phyloP scores from a whole-genome alignment of 2,329 filamentous ascomycete species.

The Colletotrichum sp. region DNA sequence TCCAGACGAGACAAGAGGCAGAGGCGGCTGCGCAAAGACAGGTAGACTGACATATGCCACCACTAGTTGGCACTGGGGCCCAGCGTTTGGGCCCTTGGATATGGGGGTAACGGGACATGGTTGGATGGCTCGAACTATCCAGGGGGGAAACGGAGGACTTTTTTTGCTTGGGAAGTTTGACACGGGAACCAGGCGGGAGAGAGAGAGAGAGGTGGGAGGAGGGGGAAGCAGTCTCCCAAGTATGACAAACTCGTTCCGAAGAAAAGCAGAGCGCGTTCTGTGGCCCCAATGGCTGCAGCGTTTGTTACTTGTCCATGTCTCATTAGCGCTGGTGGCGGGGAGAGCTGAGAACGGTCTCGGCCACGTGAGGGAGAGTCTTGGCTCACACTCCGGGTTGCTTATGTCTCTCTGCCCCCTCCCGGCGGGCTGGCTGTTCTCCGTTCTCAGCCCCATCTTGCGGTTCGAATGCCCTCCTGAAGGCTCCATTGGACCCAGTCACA shows the following conservation, averaged over 20 bases:
- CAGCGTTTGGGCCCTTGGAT: background rate
- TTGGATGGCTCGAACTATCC: background rate
- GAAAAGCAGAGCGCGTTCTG: background rate
- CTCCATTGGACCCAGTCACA: background rate
- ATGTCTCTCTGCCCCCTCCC: background rate
- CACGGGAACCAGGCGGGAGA: background rate
- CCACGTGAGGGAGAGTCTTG: background rate
- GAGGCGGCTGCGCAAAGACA: background rate
- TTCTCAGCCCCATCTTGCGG: background rate
- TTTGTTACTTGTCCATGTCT: background rate
- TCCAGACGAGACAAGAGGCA: background rate
- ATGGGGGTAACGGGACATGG: background rate
- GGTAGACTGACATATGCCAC: constrained; percentile 13
- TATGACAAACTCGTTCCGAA: background rate
- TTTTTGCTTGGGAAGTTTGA: background rate
- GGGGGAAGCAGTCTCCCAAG: background rate
- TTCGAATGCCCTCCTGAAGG: background rate
- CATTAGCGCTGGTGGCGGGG: background rate
- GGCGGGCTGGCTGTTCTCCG: background rate
- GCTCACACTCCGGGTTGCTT: background rate
- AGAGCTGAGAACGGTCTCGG: constrained; percentile 4
- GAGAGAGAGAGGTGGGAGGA: background rate
- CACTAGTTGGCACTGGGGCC: background rate
- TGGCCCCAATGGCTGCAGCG: background rate
- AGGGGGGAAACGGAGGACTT: background rate